Conservation (phyloP, 352 stramenopile species). For the Pythium periplocum region DNA sequence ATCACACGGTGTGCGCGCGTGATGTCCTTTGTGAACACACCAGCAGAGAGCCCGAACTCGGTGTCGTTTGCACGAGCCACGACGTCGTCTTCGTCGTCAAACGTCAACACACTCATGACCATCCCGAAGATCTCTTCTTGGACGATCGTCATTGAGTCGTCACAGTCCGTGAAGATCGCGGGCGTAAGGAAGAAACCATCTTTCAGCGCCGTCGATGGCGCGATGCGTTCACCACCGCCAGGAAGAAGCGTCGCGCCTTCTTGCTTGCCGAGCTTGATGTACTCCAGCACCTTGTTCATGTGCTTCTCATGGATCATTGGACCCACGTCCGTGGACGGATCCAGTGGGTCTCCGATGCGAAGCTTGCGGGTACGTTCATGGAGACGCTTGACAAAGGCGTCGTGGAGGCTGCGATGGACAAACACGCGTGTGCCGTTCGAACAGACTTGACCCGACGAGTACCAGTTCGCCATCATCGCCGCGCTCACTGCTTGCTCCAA, state of each 20-base stretch:
- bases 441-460: slow-evolving; percentile 87
- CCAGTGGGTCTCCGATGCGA: slow-evolving; percentile 79
- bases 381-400: slow-evolving; percentile 78
- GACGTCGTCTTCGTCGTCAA: slow-evolving; percentile 75
- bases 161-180: slow-evolving; percentile 87
- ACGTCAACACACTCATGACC: slow-evolving; percentile 77
- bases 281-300: slow-evolving; percentile 68
- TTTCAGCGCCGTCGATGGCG: slow-evolving; percentile 32
- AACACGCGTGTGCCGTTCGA: slow-evolving; percentile 89
- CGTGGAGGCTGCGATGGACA: slow-evolving; percentile 77
- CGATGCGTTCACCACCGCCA: slow-evolving; percentile 47
- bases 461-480: slow-evolving; percentile 87
- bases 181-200: slow-evolving; percentile 88
- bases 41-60: slow-evolving; percentile 75
- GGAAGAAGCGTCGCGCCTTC: slow-evolving; percentile 59
- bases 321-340: slow-evolving; percentile 75
- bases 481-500: slow-evolving; percentile 71
- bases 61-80: slow-evolving; percentile 73
- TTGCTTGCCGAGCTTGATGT: slow-evolving; percentile 50
- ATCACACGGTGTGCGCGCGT: slow-evolving; percentile 72
- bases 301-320: slow-evolving; percentile 84
- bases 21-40: slow-evolving; percentile 85
- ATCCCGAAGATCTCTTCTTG: slow-evolving; percentile 82
- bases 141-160: slow-evolving; percentile 87
- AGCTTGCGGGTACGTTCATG: slow-evolving; percentile 73